Evolutionary conservation across 2,329 filamentous ascomycete genomes (phyloP), one percentile per base, ranked within the genome.

Genomic region (Aureobasidium namibiae): DNA sequence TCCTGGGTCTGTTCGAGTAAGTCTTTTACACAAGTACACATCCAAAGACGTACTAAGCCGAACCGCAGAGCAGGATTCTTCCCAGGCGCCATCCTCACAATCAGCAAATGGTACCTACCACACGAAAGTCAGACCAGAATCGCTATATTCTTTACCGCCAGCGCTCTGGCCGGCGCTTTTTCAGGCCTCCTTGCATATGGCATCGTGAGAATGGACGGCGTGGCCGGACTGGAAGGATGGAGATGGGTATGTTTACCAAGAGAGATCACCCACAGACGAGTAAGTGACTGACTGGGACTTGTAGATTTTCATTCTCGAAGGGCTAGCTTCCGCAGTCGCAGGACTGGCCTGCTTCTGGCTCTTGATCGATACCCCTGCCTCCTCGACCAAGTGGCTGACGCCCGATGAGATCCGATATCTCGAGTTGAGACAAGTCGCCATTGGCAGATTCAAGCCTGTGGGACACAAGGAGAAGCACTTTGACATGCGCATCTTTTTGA

Each of bases 341-440:
- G 89, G 87, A 2, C 63, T 88, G 6, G 71, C 77, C 0, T 88
- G 83, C 1, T 91, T 87, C 74, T 92, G 85, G 84, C 82, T 88
- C 75, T 88, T 95, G 1, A 83, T 90, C 64, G 89, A 95, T 69
- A 95, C 91, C 67, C 90, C 90, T 0, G 86, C 88, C 63, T 80
- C 88, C 60, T 89, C 89, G 21, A 60, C 50, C 1, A 73, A 4
- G 70, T 95, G 95, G 69, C 78, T 95, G 9, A 81, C 82, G 0
- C 78, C 82, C 0, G 79, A 82, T 10, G 89, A 95, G 65, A 78
- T 5, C 67, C 77, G 18, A 82, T 82, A 60, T 73, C 71, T 60
- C 80, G 76, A 78, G 68, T 70, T 7, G 79, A 85, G 88, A 26
- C 78, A 78, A 9, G 82, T 89, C 7, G 87, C 94, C 0, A 74